These are phyloP conservation scores for Crithidia fasciculata DNA, from an alignment of 208 protist species.

Conservation along the genomic window DNA sequence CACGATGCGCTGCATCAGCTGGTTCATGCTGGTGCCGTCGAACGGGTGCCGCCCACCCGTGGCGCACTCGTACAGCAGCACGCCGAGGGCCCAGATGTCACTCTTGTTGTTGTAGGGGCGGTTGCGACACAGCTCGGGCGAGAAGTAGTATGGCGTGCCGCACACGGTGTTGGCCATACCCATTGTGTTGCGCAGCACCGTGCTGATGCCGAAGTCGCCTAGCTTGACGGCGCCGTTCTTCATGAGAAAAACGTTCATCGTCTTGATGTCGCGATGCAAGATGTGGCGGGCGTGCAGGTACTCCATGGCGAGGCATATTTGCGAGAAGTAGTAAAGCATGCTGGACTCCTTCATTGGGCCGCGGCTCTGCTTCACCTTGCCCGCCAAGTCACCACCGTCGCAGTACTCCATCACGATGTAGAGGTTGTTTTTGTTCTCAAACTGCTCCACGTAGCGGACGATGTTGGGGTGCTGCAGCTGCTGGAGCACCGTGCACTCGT, in stretches of 20 bases:
- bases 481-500: conserved; percentile 87
- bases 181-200: conserved; percentile 91
- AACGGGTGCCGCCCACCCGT: conserved; percentile 90
- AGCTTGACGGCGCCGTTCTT: conserved; percentile 92
- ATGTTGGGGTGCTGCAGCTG: conserved; percentile 92
- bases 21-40: conserved; percentile 93
- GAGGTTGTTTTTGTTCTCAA: conserved; percentile 87
- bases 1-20: conserved; percentile 94
- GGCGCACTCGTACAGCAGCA: conserved; percentile 90
- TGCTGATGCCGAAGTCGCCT: conserved; percentile 94
- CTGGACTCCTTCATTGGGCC: conserved; percentile 81
- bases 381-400: conserved; percentile 84
- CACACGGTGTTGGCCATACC: conserved; percentile 93
- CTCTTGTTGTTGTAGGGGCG: conserved; percentile 97
- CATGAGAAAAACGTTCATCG: conserved; percentile 94
- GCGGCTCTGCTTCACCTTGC: conserved; percentile 68
- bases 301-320: conserved; percentile 93
- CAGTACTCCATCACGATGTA: conserved; percentile 96
- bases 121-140: conserved; percentile 94
- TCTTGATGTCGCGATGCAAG: conserved; percentile 94
- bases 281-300: conserved; percentile 93
- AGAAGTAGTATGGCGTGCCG: conserved; percentile 96
- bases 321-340: conserved; percentile 92
- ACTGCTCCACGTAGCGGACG: conserved; percentile 93
- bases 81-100: conserved; percentile 95